phyloP scores from a whole-genome alignment of 345 rosid species.

The Lepidium aucheri region DNA sequence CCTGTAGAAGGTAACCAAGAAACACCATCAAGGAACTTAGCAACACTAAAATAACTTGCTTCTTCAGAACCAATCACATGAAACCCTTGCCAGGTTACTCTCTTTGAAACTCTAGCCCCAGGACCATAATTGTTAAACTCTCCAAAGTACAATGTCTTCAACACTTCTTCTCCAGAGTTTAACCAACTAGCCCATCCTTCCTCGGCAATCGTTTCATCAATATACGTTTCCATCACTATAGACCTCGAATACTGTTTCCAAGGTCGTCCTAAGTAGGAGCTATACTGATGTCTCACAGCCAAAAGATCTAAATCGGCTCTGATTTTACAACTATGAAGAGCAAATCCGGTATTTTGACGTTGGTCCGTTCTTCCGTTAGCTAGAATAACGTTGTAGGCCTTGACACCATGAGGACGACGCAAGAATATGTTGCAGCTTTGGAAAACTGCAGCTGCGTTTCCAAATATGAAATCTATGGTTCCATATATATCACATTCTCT shows the following conservation, averaged over 20 bases:
- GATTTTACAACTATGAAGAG: slow-evolving; percentile 50
- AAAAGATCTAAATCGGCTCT: slow-evolving; percentile 28
- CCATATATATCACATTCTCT: slow-evolving; percentile 72
- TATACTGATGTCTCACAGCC: slow-evolving; percentile 21
- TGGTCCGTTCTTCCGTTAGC: slow-evolving; percentile 63
- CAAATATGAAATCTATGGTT: slow-evolving; percentile 74
- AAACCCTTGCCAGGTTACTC: slow-evolving; percentile 69
- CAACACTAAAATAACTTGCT: slow-evolving; percentile 66
- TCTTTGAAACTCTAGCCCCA: slow-evolving; percentile 42
- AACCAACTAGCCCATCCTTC: slow-evolving; percentile 82
- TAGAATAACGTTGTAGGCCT: slow-evolving; percentile 35
- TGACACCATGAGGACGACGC: slow-evolving; percentile 29
- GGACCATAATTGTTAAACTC: slow-evolving; percentile 69
- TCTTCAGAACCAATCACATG: slow-evolving; percentile 45
- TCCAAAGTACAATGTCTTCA: slow-evolving; percentile 72
- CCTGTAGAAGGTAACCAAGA: slow-evolving; percentile 72
- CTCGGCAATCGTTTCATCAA: slow-evolving; percentile 38
- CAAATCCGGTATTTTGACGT: slow-evolving; percentile 70
- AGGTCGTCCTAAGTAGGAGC: slow-evolving; percentile 66
- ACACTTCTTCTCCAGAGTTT: slow-evolving; percentile 38
- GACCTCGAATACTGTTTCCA: slow-evolving; percentile 72
- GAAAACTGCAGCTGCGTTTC: slow-evolving; percentile 78
- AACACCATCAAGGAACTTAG: slow-evolving; percentile 55
- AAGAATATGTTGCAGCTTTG: slow-evolving; percentile 50
- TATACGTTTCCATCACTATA: slow-evolving; percentile 55